Percentiles rank a stretch among this genome's conserved stretches.
phyloP scores from a whole-genome alignment of 192 early-diverging fungal genomes.

The Lobosporangium transversale region DNA sequence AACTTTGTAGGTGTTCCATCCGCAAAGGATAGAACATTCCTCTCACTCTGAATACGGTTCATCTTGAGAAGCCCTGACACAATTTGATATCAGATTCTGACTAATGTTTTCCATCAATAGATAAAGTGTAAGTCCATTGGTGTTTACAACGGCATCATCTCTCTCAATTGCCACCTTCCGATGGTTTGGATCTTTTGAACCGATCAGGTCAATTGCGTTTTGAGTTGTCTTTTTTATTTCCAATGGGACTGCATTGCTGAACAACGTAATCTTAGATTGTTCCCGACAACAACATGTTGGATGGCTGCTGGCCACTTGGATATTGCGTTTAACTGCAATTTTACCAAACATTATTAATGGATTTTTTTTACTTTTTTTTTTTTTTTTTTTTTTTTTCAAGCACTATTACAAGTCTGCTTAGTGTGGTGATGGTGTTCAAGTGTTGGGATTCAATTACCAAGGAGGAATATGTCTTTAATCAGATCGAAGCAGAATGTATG shows the following conservation, averaged over 20 bases:
- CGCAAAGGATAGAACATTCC: constrained; percentile 93
- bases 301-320: constrained; percentile 97
- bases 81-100: not conserved
- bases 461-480: constrained; percentile 94
- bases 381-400: too few relatives aligned
- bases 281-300: constrained; percentile 93
- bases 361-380: too few relatives aligned
- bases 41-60: constrained; percentile 88
- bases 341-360: constrained; percentile 96
- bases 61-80: not conserved
- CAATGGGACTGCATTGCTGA: constrained; percentile 79
- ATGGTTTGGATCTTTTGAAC: constrained; percentile 68
- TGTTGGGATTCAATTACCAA: constrained; percentile 99
- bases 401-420: constrained; percentile 86
- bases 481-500: constrained; percentile 80
- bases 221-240: constrained; percentile 92
- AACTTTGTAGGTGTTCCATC: constrained; percentile 98
- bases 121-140: constrained; percentile 67
- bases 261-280: constrained; percentile 93
- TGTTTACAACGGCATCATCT: constrained; percentile 82
- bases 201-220: constrained; percentile 72
- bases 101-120: not conserved
- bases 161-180: constrained; percentile 88
- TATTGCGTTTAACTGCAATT: constrained; percentile 88
- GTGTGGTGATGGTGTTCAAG: constrained; percentile 99